phyloP scores from a whole-genome alignment of 2,329 filamentous ascomycete genomes.

The Xylaria hypoxylon region DNA sequence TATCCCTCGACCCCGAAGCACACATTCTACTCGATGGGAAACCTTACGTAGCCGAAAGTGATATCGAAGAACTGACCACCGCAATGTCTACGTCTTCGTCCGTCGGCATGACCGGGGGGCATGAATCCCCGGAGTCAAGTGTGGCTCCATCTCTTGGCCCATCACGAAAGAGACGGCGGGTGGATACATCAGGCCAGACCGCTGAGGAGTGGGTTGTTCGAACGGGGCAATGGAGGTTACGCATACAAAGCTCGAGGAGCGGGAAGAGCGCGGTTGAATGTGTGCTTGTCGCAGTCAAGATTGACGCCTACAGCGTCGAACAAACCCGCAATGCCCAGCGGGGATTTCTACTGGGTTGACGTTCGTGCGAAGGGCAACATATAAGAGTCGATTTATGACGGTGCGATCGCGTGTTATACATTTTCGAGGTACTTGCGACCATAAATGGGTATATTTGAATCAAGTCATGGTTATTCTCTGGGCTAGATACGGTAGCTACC shows the following conservation, averaged over 20 bases:
- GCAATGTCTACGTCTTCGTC: slow-evolving; percentile 51
- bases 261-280: slow-evolving; percentile 73
- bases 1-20: slow-evolving; percentile 70
- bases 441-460: slow-evolving; percentile 8
- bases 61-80: slow-evolving; percentile 45
- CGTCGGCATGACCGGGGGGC: slow-evolving; percentile 48
- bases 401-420: slow-evolving; percentile 2
- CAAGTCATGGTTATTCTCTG: slow-evolving; percentile 4
- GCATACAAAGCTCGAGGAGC: slow-evolving; percentile 66
- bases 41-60: slow-evolving; percentile 53
- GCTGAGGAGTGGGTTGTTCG: slow-evolving; percentile 70
- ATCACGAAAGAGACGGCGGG: slow-evolving; percentile 60
- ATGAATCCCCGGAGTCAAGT: slow-evolving; percentile 52
- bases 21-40: slow-evolving; percentile 70
- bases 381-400: background rate
- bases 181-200: slow-evolving; percentile 51
- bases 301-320: slow-evolving; percentile 78
- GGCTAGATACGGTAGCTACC: background rate
- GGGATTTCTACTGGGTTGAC: slow-evolving; percentile 66
- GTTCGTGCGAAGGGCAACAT: background rate
- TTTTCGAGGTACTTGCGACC: slow-evolving; percentile 13
- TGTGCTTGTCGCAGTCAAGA: slow-evolving; percentile 78
- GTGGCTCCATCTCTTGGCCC: slow-evolving; percentile 49
- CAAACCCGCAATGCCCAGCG: slow-evolving; percentile 73
- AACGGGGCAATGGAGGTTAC: slow-evolving; percentile 78